A percentile compares a stretch with the other conserved stretches of the same genome.
Conservation (phyloP, 305 asterid species). For the Rubia tinctorum region DNA sequence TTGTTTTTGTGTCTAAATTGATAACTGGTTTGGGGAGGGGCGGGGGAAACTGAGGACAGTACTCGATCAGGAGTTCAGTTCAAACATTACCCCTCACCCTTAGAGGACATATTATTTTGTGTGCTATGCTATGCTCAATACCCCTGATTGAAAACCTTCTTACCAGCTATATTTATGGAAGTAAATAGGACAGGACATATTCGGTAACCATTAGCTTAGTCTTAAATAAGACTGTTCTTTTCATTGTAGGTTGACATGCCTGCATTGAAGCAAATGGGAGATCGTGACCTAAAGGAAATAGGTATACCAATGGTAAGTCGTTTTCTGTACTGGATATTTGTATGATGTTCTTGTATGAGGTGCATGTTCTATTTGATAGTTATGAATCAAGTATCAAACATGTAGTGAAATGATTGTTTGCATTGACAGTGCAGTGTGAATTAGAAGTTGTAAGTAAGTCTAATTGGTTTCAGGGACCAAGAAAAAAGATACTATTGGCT, state of each 20-base stretch:
- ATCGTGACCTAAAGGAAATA: constrained; percentile 57
- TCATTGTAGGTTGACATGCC: constrained; percentile 56
- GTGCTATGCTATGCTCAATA: neutral
- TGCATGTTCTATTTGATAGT: neutral
- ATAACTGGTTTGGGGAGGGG: neutral
- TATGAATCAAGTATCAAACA: neutral
- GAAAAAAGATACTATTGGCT: constrained; percentile 56
- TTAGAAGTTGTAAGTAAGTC: neutral
- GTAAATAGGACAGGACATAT: neutral
- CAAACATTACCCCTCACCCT: neutral
- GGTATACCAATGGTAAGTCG: constrained; percentile 67
- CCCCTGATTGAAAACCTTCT: neutral
- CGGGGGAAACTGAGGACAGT: neutral
- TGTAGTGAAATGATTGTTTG: neutral
- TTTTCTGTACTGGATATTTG: neutral
- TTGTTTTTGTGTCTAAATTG: neutral
- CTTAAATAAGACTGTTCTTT: constrained; percentile 3
- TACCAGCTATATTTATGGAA: neutral
- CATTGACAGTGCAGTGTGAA: neutral
- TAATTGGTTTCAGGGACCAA: constrained; percentile 48
- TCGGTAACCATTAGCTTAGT: neutral
- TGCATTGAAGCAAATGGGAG: constrained; percentile 68
- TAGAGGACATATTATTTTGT: neutral
- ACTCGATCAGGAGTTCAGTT: neutral
- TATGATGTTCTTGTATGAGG: neutral